Percentiles rank a stretch among this genome's conserved stretches.
Conservation (phyloP, 108 stramenopile species). For the Craspedostauros australis region DNA sequence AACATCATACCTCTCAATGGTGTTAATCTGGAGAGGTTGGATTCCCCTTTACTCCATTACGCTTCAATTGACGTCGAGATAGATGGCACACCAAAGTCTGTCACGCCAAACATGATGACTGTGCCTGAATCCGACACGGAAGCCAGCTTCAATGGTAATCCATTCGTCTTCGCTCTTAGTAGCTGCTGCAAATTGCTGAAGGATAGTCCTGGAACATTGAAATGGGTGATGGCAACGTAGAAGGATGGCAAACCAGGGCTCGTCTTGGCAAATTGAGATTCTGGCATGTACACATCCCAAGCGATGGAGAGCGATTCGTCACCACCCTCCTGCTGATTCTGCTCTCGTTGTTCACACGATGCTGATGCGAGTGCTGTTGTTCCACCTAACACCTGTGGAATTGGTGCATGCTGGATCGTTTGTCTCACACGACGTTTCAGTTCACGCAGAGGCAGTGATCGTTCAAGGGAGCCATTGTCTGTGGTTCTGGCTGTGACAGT, state of each 20-base stretch:
- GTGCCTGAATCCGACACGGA: constrained; percentile 74
- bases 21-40: no score
- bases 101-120: constrained; percentile 70
- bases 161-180: constrained; percentile 16
- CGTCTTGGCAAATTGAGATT: constrained; percentile 52
- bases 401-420: constrained; percentile 33
- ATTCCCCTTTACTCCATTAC: no score
- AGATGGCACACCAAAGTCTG: constrained; percentile 48
- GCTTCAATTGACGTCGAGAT: constrained; percentile 4
- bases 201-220: constrained; percentile 15
- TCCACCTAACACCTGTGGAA: no score
- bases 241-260: constrained; percentile 73
- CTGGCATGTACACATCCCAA: constrained; percentile 71
- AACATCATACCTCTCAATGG: no score
- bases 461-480: no score
- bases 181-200: constrained; percentile 27
- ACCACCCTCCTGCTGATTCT: no score
- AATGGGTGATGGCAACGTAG: constrained; percentile 57
- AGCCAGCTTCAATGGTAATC: constrained; percentile 61
- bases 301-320: no score
- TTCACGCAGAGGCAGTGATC: constrained; percentile 9
- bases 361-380: no score
- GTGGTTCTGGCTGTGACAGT: no score
- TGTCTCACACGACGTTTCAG: constrained; percentile 10
- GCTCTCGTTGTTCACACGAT: no score